Base-by-base conservation (phyloP, 2,329 filamentous ascomycete genomes). In the Neodidymelliopsis sp. region DNA sequence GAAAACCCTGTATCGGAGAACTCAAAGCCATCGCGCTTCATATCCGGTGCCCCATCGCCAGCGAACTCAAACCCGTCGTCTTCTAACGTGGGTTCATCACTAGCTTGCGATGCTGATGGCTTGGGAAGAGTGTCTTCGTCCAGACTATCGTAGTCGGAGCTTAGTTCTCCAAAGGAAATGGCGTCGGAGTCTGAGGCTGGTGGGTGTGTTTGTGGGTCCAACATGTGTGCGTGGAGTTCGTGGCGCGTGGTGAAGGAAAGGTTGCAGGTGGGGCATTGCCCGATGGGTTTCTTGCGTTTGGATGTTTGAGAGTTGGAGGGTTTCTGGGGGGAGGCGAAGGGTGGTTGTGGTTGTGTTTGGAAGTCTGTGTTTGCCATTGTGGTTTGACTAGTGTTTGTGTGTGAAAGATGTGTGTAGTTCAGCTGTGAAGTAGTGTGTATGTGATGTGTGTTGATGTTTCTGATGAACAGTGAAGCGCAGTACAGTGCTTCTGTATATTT, bases 51-150 rank as follows among this genome's bases (percentile, higher is more conserved):
- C 13, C 20, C 34, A 20, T 13, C 12, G 11, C 4, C 5, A 6
- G 34, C 15, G 34, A 53, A 53, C 15, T 40, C 49, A n/a, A 53
- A 49, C 16, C 49, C 44, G 13, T 53, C 49, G n/a, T 19, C 28
- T 10, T 53, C 38, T 2, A 53, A 18, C 4, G 49, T 44, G 5
- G 49, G 49, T 27, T 35, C 39, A 16, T 35, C 23, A 6, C 36
- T 35, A 24, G 39, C 34, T 15, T n/a, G 16, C 13, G n/a, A 16
- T 4, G 4, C 12, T 12, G 40, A 23, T 23, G 34, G 15, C 19
- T 44, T 43, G 12, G 15, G 13, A 9, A 27, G 6, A 1, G 25
- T 18, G 13, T n/a, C 12, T 16, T 49, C 39, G n/a, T 53, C 44
- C 2, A 2, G 2, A 10, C 43, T 53, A 2, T 45, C 44, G 13